These are phyloP conservation scores for Zygosaccharomyces sapae DNA, from an alignment of 1,139 yeast species.

Conservation along the genomic window DNA sequence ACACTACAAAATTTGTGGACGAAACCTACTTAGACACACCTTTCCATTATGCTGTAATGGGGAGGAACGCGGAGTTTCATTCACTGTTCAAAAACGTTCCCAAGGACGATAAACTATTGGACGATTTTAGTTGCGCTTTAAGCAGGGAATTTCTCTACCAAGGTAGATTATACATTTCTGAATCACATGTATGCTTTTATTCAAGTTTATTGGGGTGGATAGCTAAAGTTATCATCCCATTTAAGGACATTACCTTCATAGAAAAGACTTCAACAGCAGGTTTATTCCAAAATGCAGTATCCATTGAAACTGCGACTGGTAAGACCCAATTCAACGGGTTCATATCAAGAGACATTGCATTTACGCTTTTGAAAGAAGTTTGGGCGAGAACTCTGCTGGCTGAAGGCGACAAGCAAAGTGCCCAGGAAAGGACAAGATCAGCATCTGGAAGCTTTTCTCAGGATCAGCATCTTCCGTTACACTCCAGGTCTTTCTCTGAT, in stretches of 20 bases:
- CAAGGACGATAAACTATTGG: conserved; percentile 64
- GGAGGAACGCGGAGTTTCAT: conserved; percentile 77
- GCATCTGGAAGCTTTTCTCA: conserved; percentile 5
- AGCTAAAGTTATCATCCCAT: conserved; percentile 69
- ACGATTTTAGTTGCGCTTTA: conserved; percentile 86
- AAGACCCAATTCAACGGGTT: conserved; percentile 84
- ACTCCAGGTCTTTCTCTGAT: conserved; percentile 10
- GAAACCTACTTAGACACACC: conserved; percentile 43
- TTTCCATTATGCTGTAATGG: conserved; percentile 57
- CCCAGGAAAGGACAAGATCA: conserved; percentile 1
- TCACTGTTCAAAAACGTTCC: conserved; percentile 67
- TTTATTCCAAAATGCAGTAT: conserved; percentile 84
- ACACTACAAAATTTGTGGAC: conserved; percentile 39
- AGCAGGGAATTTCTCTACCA: conserved; percentile 86
- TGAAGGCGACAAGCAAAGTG: conserved; percentile 14
- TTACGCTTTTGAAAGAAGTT: conserved; percentile 58
- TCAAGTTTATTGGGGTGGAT: conserved; percentile 95
- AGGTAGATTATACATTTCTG: conserved; percentile 83
- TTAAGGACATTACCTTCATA: conserved; percentile 64
- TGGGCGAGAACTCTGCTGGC: conserved; percentile 42
- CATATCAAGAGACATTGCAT: conserved; percentile 73
- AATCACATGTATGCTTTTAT: conserved; percentile 76
- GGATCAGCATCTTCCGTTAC: conserved; percentile 5
- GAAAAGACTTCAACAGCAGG: conserved; percentile 86
- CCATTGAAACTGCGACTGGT: conserved; percentile 58